Evolutionary conservation across 768 basidiomycete species (phyloP), one percentile per base, ranked within the genome.

Genomic region (Boletus subparvulus): DNA sequence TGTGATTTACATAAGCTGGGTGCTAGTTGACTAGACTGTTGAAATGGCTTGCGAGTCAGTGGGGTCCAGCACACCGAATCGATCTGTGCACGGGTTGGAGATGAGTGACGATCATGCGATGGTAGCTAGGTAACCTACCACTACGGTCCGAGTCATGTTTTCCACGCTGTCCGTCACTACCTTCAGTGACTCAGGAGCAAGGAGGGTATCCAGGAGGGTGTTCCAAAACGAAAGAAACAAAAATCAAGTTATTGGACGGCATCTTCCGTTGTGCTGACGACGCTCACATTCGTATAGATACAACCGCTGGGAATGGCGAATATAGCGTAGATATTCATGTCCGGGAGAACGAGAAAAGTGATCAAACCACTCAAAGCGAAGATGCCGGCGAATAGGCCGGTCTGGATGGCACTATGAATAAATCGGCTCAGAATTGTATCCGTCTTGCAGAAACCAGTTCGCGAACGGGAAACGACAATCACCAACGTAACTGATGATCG

Each of bases 301-400:
- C 77, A 74, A 32, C 76, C 75, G 19, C 77, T 64, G 3, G 77
- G 73, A 17, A 76, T 65, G 5, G 73, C 69, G 36, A 49, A 43
- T 7, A 51, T n/a, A 14, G 19, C 50, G 42, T 73, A 78, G 4
- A 75, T 47, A 41, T 69, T 73, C 6, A 74, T 74, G 7, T 57
- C 59, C 3, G 69, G 68, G 24, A 64, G 56, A 17, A 51, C 53
- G 13, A 66, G 6, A 59, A 76, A 75, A 0, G 69, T 60, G 44
- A 46, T 21, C 36, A 39, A 4, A 19, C 46, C 36, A 16, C n/a
- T 36, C 26, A 50, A 1, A 33, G 47, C 32, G 13, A 52, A 52
- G 19, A 46, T 52, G 2, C 32, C 10, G 3, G 54, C 47, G 21
- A 21, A 21, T 21, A 21, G 21, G 21, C 21, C 21, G 21, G 21